Evolutionary conservation across 129 eudicot species (phyloP), one percentile per base, ranked within the genome.

Genomic region (Flaveria bidentis): DNA sequence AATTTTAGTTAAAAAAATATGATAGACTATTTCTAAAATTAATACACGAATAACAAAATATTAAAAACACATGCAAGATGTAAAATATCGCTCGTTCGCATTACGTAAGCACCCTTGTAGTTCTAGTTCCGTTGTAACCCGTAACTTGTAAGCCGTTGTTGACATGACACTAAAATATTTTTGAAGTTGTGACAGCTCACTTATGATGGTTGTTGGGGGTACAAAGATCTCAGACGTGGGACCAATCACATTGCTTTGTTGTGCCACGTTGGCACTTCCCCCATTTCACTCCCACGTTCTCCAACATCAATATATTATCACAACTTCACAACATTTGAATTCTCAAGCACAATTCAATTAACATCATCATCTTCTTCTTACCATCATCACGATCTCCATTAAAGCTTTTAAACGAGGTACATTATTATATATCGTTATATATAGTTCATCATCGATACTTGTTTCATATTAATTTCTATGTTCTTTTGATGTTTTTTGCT

Each of bases 171-270:
- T 36, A 42, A 69, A 61, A 0, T 16, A 36, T 63, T 71, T 14
- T 65, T 67, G 14, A 47, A 85, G 52, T 76, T 84, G 58, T 22
- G 82, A 84, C 91, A 87, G 68, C 85, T 87, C 81, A 70, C 62
- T 15, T 41, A 12, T 23, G 23, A 0, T 25, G 72, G 79, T 82
- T 76, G 86, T 71, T 69, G 56, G 58, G 45, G 45, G 69, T 15
- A 63, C 69, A 7, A 63, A 17, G 12, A 63, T 30, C 66, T 49
- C 39, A 26, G 44, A 64, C 70, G 84, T 85, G 85, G 86, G 92
- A 30, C 89, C 85, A 81, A 85, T 83, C 86, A 88, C 81, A 82
- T 85, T 87, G 28, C 76, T 65, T 6, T 47, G 65, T 85, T 80
- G 66, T 80, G 84, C 87, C 92, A 85, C 86, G 89, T 61, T 77